Conservation (phyloP, 2,329 filamentous ascomycete species). For the Phyllosticta citriasiana region DNA sequence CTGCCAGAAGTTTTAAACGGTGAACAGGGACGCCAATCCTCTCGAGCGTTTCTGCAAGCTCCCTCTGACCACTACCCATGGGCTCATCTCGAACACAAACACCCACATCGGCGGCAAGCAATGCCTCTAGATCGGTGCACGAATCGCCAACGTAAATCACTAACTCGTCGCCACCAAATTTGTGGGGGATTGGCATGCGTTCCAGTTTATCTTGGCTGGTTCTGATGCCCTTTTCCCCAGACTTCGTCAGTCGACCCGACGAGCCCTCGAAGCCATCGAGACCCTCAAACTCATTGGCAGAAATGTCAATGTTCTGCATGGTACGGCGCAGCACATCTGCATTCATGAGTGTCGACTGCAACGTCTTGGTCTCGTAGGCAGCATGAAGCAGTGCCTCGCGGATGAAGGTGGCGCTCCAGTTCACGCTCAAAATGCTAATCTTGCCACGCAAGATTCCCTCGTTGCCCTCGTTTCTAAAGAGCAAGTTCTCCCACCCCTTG, state of each 20-base stretch:
- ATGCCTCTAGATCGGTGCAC: slow-evolving; percentile 37
- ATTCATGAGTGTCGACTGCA: background rate
- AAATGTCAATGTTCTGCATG: slow-evolving; percentile 5
- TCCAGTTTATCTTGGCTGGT: slow-evolving; percentile 34
- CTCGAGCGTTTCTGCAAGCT: slow-evolving; percentile 24
- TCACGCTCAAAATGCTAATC: slow-evolving; percentile 33
- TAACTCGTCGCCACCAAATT: slow-evolving; percentile 6
- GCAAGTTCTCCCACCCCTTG: slow-evolving; percentile 25
- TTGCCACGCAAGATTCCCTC: background rate
- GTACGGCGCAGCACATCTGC: background rate
- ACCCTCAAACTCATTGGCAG: slow-evolving; percentile 28
- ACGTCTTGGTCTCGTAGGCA: background rate
- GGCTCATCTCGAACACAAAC: slow-evolving; percentile 35
- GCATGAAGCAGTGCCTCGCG: slow-evolving; percentile 2
- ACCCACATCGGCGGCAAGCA: slow-evolving; percentile 36
- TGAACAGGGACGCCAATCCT: slow-evolving; percentile 20
- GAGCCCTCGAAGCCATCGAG: slow-evolving; percentile 17
- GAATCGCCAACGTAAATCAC: slow-evolving; percentile 40
- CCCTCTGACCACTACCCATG: slow-evolving; percentile 22
- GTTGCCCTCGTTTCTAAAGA: slow-evolving; percentile 11
- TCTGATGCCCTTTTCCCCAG: slow-evolving; percentile 18
- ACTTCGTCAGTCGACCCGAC: slow-evolving; percentile 17
- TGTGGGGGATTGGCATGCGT: slow-evolving; percentile 15
- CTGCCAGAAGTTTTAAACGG: slow-evolving; percentile 4
- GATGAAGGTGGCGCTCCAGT: slow-evolving; percentile 35